A percentile compares a stretch with the other conserved stretches of the same genome.
Evolutionary conservation across 495 filamentous ascomycete species (phyloP).

Genomic region (Amorphotheca resinae): DNA sequence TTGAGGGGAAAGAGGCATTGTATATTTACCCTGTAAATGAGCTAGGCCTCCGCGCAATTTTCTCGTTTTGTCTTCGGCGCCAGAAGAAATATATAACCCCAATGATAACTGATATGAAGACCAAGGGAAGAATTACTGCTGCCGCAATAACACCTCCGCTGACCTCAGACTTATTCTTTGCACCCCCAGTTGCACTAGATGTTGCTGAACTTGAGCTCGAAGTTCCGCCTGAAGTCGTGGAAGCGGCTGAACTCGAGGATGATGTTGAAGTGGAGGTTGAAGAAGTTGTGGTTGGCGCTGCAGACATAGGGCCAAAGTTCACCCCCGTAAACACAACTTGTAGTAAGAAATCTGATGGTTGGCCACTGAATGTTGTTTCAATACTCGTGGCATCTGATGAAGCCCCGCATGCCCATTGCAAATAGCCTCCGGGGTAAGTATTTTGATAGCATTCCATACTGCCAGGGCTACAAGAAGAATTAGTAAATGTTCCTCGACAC

Average conservation of each 20-base stretch:
- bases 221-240: not conserved
- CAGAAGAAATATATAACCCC: not conserved
- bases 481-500: not conserved
- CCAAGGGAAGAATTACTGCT: not conserved
- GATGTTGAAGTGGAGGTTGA: not conserved
- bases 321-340: conserved; percentile 18
- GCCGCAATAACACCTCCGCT: not conserved
- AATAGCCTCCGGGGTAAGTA: conserved; percentile 16
- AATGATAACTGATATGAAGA: not conserved
- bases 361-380: conserved; percentile 12
- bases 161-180: not conserved
- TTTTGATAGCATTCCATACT: conserved; percentile 15
- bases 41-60: not conserved
- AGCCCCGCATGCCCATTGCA: conserved; percentile 15
- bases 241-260: not conserved
- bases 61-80: not conserved
- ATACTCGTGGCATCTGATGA: conserved; percentile 8
- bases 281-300: not conserved
- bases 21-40: not conserved
- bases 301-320: conserved; percentile 8
- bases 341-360: conserved; percentile 10
- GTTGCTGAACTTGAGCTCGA: not conserved
- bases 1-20: not conserved
- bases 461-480: conserved; percentile 5
- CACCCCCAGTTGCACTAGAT: not conserved